A percentile compares a stretch with the other conserved stretches of the same genome.
These are phyloP conservation scores for Neoboletus subvelutipes DNA, from an alignment of 768 basidiomycete genomes.

Conservation along the genomic window DNA sequence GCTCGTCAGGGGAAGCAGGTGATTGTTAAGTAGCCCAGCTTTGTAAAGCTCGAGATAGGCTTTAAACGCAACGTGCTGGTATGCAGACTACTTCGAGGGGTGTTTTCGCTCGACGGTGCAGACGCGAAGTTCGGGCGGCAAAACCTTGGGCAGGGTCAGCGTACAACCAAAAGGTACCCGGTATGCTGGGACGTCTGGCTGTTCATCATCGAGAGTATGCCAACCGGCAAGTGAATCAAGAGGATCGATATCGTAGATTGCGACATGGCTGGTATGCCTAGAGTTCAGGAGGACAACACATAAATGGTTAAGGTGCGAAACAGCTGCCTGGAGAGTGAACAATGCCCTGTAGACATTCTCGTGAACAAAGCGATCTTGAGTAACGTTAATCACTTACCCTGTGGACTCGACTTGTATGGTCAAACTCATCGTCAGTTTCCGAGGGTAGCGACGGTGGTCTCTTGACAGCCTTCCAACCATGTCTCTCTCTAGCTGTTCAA, in stretches of 20 bases:
- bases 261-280: constrained; percentile 47
- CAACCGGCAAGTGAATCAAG: constrained; percentile 61
- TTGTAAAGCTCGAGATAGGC: constrained; percentile 63
- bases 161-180: constrained; percentile 64
- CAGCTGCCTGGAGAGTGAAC: constrained; percentile 68
- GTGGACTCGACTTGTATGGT: constrained; percentile 53
- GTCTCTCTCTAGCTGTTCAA: constrained; percentile 54
- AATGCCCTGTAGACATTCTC: constrained; percentile 49
- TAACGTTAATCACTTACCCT: constrained; percentile 45
- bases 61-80: constrained; percentile 67
- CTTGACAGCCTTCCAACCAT: constrained; percentile 45
- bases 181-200: constrained; percentile 30
- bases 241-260: constrained; percentile 66
- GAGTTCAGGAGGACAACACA: constrained; percentile 64
- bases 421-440: constrained; percentile 27
- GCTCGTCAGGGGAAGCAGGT: constrained; percentile 68
- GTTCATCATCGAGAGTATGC: constrained; percentile 44
- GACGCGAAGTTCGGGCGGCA: constrained; percentile 51
- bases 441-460: constrained; percentile 9
- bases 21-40: constrained; percentile 60
- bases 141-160: constrained; percentile 58
- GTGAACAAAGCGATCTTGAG: neutral
- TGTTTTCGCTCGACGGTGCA: constrained; percentile 51
- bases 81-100: constrained; percentile 57
- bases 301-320: constrained; percentile 71